Base-by-base conservation (phyloP, 2,329 filamentous ascomycete species). In the Xylariales sp. region DNA sequence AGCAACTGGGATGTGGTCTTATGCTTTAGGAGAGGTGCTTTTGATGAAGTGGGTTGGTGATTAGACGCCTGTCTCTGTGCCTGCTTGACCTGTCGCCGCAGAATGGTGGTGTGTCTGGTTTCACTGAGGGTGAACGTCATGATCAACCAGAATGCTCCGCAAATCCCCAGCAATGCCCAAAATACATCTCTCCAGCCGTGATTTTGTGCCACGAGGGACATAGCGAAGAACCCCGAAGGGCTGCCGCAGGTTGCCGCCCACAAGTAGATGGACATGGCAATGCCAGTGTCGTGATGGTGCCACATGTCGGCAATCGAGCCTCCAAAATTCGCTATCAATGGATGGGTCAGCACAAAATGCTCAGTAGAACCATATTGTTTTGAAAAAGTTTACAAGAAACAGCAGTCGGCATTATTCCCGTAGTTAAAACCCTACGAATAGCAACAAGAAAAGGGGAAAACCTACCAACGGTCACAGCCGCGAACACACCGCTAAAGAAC, bases 241-340 rank as follows among this genome's bases (percentile, higher is more conserved):
- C 61, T 65, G 1, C 67, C 67, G 13, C 60, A 61, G 0, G 66
- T 69, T 1, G 67, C 67, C 2, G 68, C 67, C 62, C 68, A 70
- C 1, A 70, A 57, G 18, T 54, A 54, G 12, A 53, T 31, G 2
- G 51, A 52, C 51, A 54, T 54, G 0, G 63, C 60, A 8, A 55
- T 56, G 5, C 63, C 63, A 1, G 62, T 66, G 29, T 65, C 57
- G 37, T 64, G 54, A 43, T 67, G 53, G 32, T 65, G 51, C 44
- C 63, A 63, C 30, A 72, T 52, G 45, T 70, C 65, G 3, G 67
- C 66, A 29, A 70, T 67, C 0, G 65, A 64, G 4, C 66, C 67
- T 4, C 67, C 67, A 53, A 60, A 59, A 38, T 61, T 62, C 19
- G 59, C 57, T 49, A 12, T 37, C 33, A 1, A 28, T 5, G 14